Evolutionary conservation across 2,329 filamentous ascomycete genomes (phyloP).

Genomic region (Verticillium zaregamsianum): DNA sequence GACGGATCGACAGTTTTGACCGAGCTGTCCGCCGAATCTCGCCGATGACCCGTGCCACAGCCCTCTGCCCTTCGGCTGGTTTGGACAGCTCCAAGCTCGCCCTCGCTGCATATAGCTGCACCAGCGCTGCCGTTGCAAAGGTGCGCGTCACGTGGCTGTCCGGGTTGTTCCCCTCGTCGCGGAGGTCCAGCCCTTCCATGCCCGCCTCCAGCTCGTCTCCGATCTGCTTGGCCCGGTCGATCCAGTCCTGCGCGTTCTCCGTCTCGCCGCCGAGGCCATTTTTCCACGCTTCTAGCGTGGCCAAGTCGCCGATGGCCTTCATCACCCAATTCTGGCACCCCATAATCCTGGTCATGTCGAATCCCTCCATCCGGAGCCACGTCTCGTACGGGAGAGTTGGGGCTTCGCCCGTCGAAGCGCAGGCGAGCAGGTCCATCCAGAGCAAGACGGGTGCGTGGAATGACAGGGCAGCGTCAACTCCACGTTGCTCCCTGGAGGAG

Average conservation of each 20-base stretch:
- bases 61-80: background rate
- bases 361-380: slow-evolving; percentile 4
- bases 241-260: background rate
- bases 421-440: slow-evolving; percentile 8
- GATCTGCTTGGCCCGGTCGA: background rate
- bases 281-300: background rate
- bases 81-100: background rate
- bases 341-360: slow-evolving; percentile 8
- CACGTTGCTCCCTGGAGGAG: background rate
- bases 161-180: background rate
- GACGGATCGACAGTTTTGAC: background rate
- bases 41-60: slow-evolving; percentile 2
- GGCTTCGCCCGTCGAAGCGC: slow-evolving; percentile 4
- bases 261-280: background rate
- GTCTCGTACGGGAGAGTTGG: slow-evolving; percentile 4
- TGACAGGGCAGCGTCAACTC: slow-evolving; percentile 5
- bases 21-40: slow-evolving; percentile 2
- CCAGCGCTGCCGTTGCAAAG: slow-evolving; percentile 3
- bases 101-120: slow-evolving; percentile 1
- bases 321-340: slow-evolving; percentile 11
- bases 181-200: background rate
- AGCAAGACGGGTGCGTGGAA: slow-evolving; percentile 8
- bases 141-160: slow-evolving; percentile 5
- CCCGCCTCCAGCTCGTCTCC: background rate
- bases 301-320: slow-evolving; percentile 8